A percentile compares a stretch with the other conserved stretches of the same genome.
These are phyloP conservation scores for Leptographium galeiforme DNA, from an alignment of 2,329 filamentous ascomycete genomes.

Conservation along the genomic window DNA sequence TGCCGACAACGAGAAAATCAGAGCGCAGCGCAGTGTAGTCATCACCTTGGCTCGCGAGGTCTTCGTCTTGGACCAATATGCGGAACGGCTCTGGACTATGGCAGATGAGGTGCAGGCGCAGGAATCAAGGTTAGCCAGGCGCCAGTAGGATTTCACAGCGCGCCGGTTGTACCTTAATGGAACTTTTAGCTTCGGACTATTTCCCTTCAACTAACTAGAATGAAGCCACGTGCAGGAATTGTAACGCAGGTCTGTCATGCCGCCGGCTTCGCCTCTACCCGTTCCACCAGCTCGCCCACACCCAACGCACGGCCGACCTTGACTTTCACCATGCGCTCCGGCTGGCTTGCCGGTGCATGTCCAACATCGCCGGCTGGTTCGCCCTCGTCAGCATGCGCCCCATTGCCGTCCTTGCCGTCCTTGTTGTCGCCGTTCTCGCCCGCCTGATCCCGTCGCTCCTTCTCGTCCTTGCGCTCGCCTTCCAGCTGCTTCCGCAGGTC, in stretches of 20 bases:
- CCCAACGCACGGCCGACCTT: slow-evolving; percentile 72
- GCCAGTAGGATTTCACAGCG: no score
- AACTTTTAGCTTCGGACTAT: no score
- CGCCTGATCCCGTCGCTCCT: slow-evolving; percentile 25
- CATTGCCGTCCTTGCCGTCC: slow-evolving; percentile 57
- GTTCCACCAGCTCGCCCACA: slow-evolving; percentile 65
- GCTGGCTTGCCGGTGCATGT: slow-evolving; percentile 12
- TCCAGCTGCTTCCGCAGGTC: slow-evolving; percentile 38
- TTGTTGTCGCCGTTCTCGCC: neutral
- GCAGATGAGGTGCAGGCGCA: slow-evolving; percentile 34
- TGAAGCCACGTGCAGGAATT: neutral
- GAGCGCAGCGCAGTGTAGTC: slow-evolving; percentile 12
- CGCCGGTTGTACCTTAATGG: no score
- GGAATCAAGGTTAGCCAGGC: slow-evolving; percentile 18
- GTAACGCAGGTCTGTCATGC: neutral
- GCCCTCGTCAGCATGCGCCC: slow-evolving; percentile 42
- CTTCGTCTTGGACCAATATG: slow-evolving; percentile 22
- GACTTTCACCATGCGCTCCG: slow-evolving; percentile 63
- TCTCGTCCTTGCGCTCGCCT: slow-evolving; percentile 21
- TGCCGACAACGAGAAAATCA: slow-evolving; percentile 8
- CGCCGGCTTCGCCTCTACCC: slow-evolving; percentile 42
- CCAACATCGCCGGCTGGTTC: slow-evolving; percentile 57
- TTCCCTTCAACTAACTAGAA: neutral
- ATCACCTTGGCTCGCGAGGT: slow-evolving; percentile 22
- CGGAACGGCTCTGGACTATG: slow-evolving; percentile 26